Evolutionary conservation across 306 rosid species (phyloP), one percentile per base, ranked within the genome.

Genomic region (Quercus glauca): DNA sequence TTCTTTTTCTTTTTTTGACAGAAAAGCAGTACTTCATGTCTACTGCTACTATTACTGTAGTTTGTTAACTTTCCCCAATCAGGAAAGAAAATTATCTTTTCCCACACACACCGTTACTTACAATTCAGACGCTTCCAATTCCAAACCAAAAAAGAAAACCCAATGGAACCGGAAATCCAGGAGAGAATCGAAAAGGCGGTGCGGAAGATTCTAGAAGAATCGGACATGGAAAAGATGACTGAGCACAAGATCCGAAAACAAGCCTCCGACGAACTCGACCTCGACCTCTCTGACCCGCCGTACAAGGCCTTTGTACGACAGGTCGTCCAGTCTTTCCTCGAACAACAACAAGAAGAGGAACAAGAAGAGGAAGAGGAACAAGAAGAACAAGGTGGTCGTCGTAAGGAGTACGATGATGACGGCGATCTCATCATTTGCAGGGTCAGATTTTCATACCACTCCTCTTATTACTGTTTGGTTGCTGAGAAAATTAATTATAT

Each of bases 381-480:
- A 9, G 61, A 78, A 0, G 79, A 71, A 28, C 67, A 67, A 26
- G 71, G 69, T 1, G 81, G 67, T 2, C 63, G 20, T 71, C 69
- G 72, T n/a, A 69, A 81, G 76, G 92, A 89, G 76, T 85, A 80
- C 79, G 95, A 95, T 18, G 96, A 90, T 19, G 88, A 84, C 0
- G 99, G 99, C 77, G 85, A 95, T 81, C 89, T 86, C 80, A 86
- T 95, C 23, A 88, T 95, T 65, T 93, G 99, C 88, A 86, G 87
- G 94, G 99, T 95, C 5, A 25, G 70, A 71, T 19, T 43, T 14
- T 33, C 11, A 33, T 31, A 11, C 20, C 3, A 8, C 11, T 41
- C 45, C 20, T 25, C 33, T 55, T 15, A 3, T 21, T 4, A 59
- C 79, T 67, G 69, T 67, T 76, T 75, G 79, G 33, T 26, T 78